Base-by-base conservation (phyloP, 129 eudicot species). In the Chrysanthemum lavandulifolium region DNA sequence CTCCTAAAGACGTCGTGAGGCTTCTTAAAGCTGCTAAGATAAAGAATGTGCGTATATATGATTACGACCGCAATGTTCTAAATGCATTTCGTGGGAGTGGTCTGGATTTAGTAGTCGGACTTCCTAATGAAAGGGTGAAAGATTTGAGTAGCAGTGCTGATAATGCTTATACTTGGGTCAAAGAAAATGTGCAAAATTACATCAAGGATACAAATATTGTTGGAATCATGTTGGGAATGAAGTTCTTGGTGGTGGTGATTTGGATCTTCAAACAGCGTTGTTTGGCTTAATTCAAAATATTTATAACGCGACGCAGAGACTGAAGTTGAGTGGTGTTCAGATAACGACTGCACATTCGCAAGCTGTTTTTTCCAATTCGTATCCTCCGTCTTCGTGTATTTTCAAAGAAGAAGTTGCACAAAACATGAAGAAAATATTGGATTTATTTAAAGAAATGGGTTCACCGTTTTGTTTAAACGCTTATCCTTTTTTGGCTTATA, bases 391-490 rank as follows among this genome's bases (percentile, higher is more conserved):
- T 19, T 82, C 88, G 1, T 87, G 98, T 49, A 76, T 77, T 18
- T 93, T 93, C 60, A 84, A 43, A 47, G 81, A 85, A 1, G 82
- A 78, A 1, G 84, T 93, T 67, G 76, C 76, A 10, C 86, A 84
- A 73, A 82, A 78, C 63, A 89, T 93, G 96, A 89, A 85, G 83
- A 96, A 92, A 6, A 83, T 93, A 7, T 67, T 93, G 78, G 95
- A 84, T 36, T 89, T 89, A 68, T 93, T 93, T 73, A 76, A 84
- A 2, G 78, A 84, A 62, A 84, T 93, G 56, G 87, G 90, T 8
- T 93, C 98, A 16, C 98, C 98, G 6, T 93, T 93, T 69, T 93
- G 98, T 86, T 77, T 93, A 50, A 93, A 93, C 54, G 98, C 98
- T 9, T 93, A 89, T 55, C 98, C 98, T 2, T 93, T 93, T 81